phyloP scores from a whole-genome alignment of 2,329 filamentous ascomycete species.

The Cordyceps pruinosa region DNA sequence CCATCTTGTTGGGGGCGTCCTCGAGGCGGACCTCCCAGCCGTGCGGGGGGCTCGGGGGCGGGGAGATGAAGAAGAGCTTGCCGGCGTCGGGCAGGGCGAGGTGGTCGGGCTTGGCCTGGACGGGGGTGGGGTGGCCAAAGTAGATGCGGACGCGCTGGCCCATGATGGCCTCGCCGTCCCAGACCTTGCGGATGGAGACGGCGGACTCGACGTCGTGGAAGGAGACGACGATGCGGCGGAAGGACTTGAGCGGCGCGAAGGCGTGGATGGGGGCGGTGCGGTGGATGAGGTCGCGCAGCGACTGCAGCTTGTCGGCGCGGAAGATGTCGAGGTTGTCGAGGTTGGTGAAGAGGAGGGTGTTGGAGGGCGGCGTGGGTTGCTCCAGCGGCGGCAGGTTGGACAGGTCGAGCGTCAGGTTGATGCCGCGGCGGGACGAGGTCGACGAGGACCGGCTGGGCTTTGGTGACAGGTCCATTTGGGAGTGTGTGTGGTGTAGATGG shows the following conservation, averaged over 20 bases:
- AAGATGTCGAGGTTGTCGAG: constrained; percentile 68
- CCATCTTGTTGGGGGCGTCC: constrained; percentile 62
- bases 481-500: background rate
- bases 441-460: constrained; percentile 39
- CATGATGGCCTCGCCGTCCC: constrained; percentile 68
- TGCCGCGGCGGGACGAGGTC: constrained; percentile 34
- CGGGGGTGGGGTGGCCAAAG: constrained; percentile 56
- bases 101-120: constrained; percentile 49
- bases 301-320: constrained; percentile 63
- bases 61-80: constrained; percentile 68
- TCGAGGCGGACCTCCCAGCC: constrained; percentile 63
- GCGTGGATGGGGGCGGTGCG: constrained; percentile 65
- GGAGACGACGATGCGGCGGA: constrained; percentile 73
- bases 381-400: constrained; percentile 62
- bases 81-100: constrained; percentile 61
- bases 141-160: constrained; percentile 63
- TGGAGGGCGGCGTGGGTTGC: constrained; percentile 68
- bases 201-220: constrained; percentile 67
- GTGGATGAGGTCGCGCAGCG: constrained; percentile 64
- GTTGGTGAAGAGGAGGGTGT: constrained; percentile 81
- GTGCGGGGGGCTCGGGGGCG: constrained; percentile 60
- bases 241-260: constrained; percentile 75
- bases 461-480: constrained; percentile 29
- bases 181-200: constrained; percentile 61
- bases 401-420: constrained; percentile 63